These are phyloP conservation scores for Podochytrium sp. DNA, from an alignment of 192 early-diverging fungal genomes.

Conservation along the genomic window DNA sequence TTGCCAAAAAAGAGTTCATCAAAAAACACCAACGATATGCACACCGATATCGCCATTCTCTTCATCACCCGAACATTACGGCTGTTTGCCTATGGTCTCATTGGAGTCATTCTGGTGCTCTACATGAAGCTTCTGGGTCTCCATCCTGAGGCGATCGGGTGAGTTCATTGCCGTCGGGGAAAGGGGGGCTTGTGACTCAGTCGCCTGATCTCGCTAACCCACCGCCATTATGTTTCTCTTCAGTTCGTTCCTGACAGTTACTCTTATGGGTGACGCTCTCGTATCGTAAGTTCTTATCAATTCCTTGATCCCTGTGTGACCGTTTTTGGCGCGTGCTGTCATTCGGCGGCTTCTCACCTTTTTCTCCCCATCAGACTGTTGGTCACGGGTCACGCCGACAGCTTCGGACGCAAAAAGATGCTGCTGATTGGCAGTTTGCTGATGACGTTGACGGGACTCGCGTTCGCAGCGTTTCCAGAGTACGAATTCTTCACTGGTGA, in stretches of 20 bases:
- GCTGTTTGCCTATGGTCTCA: slow-evolving; percentile 21
- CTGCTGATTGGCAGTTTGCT: slow-evolving; percentile 24
- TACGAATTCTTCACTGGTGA: not conserved
- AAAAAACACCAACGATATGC: not conserved
- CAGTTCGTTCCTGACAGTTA: slow-evolving; percentile 11
- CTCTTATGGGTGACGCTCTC: slow-evolving; percentile 25
- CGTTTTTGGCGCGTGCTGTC: slow-evolving; percentile 19
- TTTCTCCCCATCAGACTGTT: not conserved
- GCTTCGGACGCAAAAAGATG: slow-evolving; percentile 18
- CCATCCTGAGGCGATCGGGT: slow-evolving; percentile 1
- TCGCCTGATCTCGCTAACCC: too few species aligned
- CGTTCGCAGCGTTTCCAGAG: slow-evolving; percentile 19
- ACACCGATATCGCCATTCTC: not conserved
- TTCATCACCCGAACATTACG: slow-evolving; percentile 18
- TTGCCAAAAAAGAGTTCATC: not conserved
- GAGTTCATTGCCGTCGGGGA: too few species aligned
- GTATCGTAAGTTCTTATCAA: not conserved
- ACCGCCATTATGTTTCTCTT: too few species aligned
- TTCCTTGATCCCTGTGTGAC: too few species aligned
- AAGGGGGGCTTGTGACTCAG: too few species aligned
- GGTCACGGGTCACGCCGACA: slow-evolving; percentile 28
- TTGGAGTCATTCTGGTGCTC: slow-evolving; percentile 31
- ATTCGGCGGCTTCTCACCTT: slow-evolving; percentile 1
- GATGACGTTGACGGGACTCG: slow-evolving; percentile 26
- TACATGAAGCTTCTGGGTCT: slow-evolving; percentile 27